These are phyloP conservation scores for Dunaliella salina DNA, from an alignment of 163 green algal genomes.

Conservation along the genomic window DNA sequence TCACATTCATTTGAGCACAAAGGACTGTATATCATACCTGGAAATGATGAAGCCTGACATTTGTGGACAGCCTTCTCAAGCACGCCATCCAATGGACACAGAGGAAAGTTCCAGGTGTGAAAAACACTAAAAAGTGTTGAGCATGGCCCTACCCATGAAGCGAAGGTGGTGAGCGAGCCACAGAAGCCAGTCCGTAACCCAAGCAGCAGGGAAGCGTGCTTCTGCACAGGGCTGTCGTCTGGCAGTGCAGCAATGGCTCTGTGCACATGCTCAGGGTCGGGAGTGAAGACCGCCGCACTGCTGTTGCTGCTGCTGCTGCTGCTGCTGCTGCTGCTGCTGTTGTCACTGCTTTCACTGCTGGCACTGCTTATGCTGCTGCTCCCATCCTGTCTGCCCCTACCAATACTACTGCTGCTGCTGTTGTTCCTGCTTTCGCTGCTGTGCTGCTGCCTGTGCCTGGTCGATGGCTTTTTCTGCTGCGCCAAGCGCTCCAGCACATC, in stretches of 20 bases:
- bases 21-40: too few species aligned
- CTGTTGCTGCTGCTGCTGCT: too few species aligned
- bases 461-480: background rate
- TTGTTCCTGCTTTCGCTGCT: conserved; percentile 1
- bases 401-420: too few species aligned
- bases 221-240: conserved; percentile 21
- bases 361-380: background rate
- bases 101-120: too few species aligned
- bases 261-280: background rate
- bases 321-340: too few species aligned
- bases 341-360: too few species aligned
- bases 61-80: too few species aligned
- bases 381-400: too few species aligned
- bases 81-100: too few species aligned
- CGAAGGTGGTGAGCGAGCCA: conserved; percentile 82
- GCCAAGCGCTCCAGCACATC: conserved; percentile 25
- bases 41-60: too few species aligned
- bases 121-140: too few species aligned
- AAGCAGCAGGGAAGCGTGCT: conserved; percentile 19
- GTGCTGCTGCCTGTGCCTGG: background rate
- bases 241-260: conserved; percentile 18
- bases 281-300: background rate
- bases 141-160: conserved; percentile 55
- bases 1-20: too few species aligned
- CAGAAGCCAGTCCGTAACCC: conserved; percentile 65